Conservation (phyloP, 495 filamentous ascomycete species). For the Xylaria flabelliformis region DNA sequence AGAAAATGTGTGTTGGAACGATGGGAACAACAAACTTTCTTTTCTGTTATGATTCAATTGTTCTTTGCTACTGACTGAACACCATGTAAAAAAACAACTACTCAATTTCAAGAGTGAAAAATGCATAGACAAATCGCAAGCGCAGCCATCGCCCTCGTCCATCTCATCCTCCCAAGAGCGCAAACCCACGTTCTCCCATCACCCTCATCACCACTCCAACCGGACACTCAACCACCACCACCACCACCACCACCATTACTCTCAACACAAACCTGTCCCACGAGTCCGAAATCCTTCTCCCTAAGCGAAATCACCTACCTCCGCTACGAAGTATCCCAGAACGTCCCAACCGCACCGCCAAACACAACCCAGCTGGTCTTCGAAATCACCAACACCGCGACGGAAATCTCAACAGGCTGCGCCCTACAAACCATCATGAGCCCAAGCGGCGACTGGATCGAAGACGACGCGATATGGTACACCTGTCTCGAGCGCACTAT, state of each 20-base stretch:
- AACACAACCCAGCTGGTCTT: conserved; percentile 37
- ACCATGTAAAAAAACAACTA: background rate
- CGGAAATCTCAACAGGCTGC: conserved; percentile 31
- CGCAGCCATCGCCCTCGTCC: background rate
- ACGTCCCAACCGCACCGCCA: background rate
- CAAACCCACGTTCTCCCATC: background rate
- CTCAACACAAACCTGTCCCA: background rate
- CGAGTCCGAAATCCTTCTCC: conserved; percentile 29
- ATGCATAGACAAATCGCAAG: background rate
- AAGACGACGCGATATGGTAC: conserved; percentile 31
- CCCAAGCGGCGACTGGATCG: background rate
- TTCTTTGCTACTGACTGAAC: background rate
- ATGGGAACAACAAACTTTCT: too few species aligned
- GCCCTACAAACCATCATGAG: conserved; percentile 20
- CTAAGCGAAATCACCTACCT: conserved; percentile 24
- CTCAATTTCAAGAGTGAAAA: background rate
- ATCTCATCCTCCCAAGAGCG: background rate
- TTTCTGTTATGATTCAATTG: background rate
- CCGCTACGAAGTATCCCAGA: conserved; percentile 17
- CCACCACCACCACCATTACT: too few species aligned
- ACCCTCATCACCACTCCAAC: background rate
- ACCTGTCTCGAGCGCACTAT: conserved; percentile 28
- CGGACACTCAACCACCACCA: background rate
- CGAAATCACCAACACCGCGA: conserved; percentile 31
- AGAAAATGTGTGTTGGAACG: too few species aligned